phyloP scores from a whole-genome alignment of 1,284 basidiomycete genomes.

The Xerocomus alliaceus region DNA sequence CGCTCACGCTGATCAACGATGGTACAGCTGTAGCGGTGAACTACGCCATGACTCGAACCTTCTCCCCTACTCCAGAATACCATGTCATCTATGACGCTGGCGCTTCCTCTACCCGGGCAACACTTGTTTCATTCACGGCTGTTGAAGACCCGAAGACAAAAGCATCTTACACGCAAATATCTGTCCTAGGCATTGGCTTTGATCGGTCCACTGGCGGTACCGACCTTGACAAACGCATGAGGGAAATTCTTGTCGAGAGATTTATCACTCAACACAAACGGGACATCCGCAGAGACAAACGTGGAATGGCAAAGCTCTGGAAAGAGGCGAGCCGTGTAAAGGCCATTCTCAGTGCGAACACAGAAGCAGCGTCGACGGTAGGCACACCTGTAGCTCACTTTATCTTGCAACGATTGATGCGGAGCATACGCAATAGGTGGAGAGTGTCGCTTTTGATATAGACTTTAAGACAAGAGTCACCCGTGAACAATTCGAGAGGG shows the following conservation, averaged over 20 bases:
- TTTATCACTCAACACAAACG: constrained; percentile 76
- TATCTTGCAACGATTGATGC: background rate
- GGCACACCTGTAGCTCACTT: constrained; percentile 35
- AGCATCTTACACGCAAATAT: constrained; percentile 70
- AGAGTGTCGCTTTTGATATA: constrained; percentile 88
- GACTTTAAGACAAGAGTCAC: constrained; percentile 87
- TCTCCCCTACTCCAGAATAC: constrained; percentile 76
- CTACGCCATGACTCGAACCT: constrained; percentile 94
- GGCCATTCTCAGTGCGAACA: constrained; percentile 92
- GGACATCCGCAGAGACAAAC: constrained; percentile 74
- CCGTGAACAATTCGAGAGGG: constrained; percentile 79
- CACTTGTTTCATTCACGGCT: constrained; percentile 83
- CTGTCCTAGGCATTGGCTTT: constrained; percentile 81
- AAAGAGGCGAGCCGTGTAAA: constrained; percentile 94
- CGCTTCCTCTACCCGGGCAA: constrained; percentile 86
- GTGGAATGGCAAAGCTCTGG: constrained; percentile 91
- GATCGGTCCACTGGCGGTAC: constrained; percentile 82
- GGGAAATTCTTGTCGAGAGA: constrained; percentile 79
- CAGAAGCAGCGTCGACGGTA: constrained; percentile 76
- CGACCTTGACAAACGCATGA: constrained; percentile 82
- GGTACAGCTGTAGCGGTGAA: constrained; percentile 93
- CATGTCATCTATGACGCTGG: constrained; percentile 97
- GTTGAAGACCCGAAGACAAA: constrained; percentile 57
- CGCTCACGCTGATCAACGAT: constrained; percentile 88
- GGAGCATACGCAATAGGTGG: constrained; percentile 59